Evolutionary conservation across 148 eudicot genomes (phyloP), one percentile per base, ranked within the genome.

Genomic region (Chenopodium suecicum): DNA sequence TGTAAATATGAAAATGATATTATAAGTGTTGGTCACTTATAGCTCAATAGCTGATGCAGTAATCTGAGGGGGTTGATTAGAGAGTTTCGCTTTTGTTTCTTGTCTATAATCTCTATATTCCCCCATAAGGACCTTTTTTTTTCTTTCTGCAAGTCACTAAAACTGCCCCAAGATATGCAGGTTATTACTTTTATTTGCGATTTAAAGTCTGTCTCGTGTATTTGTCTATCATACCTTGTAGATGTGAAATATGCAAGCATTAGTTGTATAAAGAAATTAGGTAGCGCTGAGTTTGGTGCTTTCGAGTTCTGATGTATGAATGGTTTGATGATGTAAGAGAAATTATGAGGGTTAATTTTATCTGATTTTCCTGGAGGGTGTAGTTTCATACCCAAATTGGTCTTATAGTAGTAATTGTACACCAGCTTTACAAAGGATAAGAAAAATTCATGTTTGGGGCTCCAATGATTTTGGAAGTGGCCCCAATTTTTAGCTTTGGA

Each of bases 391-490:
- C 6, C 22, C 34, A 44, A 41, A 6, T 41, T 41, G 44, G 44
- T 41, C 44, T 5, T 62, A 20, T 62, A 62, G 2, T 20, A 4
- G 11, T 9, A 8, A 58, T 13, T 14, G 63, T 13, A 80, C 17
- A 80, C 17, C n/a, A 73, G 25, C 19, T 62, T 23, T 37, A 44
- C 13, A 60, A 32, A 46, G 73, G 78, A 73, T 73, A 80, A 47
- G 60, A 52, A 29, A 31, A 29, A 31, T 64, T 70, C 31, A 46
- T 64, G 76, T 73, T 63, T 37, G 27, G 25, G 74, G 48, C 72
- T 80, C 83, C 83, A 73, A 80, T 80, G 77, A 73, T 80, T 73
- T 73, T 46, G 77, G 82, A 73, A 71, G 56, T 80, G 82, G 75
- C n/a, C 82, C 76, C 32, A n/a, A 20, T 19, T 62, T 58, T 20